Conservation (phyloP, 2,329 filamentous ascomycete genomes). For the Colletotrichum shisoi region DNA sequence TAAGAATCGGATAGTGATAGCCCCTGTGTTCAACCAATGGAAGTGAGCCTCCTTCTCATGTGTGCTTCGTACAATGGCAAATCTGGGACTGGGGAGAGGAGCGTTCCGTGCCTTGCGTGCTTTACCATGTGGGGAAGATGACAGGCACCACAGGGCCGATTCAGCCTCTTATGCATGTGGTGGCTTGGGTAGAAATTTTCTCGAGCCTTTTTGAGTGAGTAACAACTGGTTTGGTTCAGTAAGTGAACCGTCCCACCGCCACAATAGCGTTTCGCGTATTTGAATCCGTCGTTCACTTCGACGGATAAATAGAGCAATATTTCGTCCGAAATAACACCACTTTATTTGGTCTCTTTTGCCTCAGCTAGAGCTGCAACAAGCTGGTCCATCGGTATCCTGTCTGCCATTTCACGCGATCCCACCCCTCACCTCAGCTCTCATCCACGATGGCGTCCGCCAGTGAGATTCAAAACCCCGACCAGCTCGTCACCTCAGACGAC, state of each 20-base stretch:
- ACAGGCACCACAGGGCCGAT: constrained; percentile 19
- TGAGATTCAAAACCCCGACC: constrained; percentile 49
- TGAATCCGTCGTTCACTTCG: not conserved
- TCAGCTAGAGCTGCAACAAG: not conserved
- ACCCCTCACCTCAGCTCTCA: not conserved
- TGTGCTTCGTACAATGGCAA: too few species aligned
- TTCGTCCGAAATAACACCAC: too few species aligned
- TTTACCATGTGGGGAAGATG: constrained; percentile 35
- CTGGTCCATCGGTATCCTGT: not conserved
- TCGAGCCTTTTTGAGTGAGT: constrained; percentile 21
- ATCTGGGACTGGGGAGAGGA: not conserved
- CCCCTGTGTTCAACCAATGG: constrained; percentile 1
- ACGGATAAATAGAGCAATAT: too few species aligned
- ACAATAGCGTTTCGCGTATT: not conserved
- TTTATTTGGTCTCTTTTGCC: not conserved
- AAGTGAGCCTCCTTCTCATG: not conserved
- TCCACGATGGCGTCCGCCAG: constrained; percentile 28
- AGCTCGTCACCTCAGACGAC: constrained; percentile 69
- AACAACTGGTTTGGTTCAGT: not conserved
- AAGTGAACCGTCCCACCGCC: not conserved
- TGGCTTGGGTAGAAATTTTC: constrained; percentile 33
- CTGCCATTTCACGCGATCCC: constrained; percentile 15
- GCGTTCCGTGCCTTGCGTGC: constrained; percentile 30
- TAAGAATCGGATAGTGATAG: not conserved
- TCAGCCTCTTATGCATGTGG: constrained; percentile 35